These are phyloP conservation scores for Alternaria sp. DNA, from an alignment of 2,329 filamentous ascomycete genomes.

Conservation along the genomic window DNA sequence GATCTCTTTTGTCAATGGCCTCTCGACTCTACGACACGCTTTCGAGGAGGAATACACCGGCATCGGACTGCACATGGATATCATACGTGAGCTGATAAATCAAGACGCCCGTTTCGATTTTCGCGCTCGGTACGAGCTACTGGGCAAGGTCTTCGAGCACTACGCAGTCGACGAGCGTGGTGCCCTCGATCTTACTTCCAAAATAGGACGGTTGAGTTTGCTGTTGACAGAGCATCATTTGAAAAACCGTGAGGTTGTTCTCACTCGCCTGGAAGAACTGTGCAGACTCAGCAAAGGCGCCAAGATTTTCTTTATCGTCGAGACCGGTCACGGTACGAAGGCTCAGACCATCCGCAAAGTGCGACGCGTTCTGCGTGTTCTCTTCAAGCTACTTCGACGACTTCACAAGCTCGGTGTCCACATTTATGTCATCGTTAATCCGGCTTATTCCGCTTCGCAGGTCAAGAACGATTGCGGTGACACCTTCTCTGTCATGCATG, in stretches of 20 bases:
- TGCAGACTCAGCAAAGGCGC: neutral
- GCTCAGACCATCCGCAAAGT: neutral
- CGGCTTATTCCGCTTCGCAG: neutral
- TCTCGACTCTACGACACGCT: neutral
- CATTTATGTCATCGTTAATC: neutral
- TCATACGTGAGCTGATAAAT: neutral
- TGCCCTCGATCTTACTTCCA: neutral
- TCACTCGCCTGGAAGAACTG: neutral
- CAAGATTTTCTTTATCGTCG: neutral
- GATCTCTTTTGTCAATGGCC: neutral
- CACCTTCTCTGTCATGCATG: neutral
- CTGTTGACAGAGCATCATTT: neutral
- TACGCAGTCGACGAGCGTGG: neutral
- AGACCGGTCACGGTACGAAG: neutral
- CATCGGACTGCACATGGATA: neutral
- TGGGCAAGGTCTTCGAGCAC: neutral
- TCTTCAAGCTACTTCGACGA: neutral
- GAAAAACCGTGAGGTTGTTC: neutral
- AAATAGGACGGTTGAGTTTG: neutral
- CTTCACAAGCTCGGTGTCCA: neutral
- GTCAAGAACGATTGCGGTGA: neutral
- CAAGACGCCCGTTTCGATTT: neutral
- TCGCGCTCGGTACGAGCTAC: neutral
- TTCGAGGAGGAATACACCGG: neutral
- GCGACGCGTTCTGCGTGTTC: neutral